These are phyloP conservation scores for Globisporangium orthogonon DNA, from an alignment of 352 stramenopile genomes.

Conservation along the genomic window DNA sequence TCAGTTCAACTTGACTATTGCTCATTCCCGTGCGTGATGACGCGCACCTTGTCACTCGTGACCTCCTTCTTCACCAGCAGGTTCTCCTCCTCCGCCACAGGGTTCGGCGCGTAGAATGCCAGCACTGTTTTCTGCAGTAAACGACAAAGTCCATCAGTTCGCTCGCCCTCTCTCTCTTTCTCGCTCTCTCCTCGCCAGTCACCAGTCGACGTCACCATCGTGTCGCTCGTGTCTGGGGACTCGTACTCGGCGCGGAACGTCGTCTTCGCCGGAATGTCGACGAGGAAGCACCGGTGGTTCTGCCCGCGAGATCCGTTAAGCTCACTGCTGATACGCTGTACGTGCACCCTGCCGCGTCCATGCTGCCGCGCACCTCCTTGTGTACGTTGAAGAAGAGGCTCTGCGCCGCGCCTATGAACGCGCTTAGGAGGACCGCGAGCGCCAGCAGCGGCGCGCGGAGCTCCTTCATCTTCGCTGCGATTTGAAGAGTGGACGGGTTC, in stretches of 20 bases:
- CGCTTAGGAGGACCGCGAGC: constrained; percentile 19
- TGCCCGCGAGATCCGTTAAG: constrained; percentile 11
- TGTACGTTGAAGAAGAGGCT: constrained; percentile 61
- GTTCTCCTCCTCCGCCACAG: constrained; percentile 32
- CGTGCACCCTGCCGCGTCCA: too few relatives aligned
- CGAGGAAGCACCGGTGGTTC: constrained; percentile 72
- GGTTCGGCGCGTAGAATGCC: constrained; percentile 49
- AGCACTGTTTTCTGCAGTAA: constrained; percentile 48
- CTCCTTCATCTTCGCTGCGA: too few relatives aligned
- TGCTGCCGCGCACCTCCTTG: constrained; percentile 30
- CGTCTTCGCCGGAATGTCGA: constrained; percentile 71
- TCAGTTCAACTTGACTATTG: too few relatives aligned
- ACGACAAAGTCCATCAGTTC: too few relatives aligned
- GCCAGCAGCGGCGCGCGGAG: constrained; percentile 10
- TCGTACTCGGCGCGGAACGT: constrained; percentile 77
- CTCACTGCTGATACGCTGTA: neutral
- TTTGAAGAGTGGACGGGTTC: too few relatives aligned
- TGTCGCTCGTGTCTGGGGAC: constrained; percentile 77
- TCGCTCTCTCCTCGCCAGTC: too few relatives aligned
- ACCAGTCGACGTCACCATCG: constrained; percentile 31
- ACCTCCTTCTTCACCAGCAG: constrained; percentile 49
- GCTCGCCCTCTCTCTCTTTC: too few relatives aligned
- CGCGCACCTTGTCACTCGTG: constrained; percentile 41
- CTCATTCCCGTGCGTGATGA: neutral
- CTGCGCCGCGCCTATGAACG: constrained; percentile 10